Conservation (phyloP, 139 green algal genomes). For the Tetraselmis chui region DNA sequence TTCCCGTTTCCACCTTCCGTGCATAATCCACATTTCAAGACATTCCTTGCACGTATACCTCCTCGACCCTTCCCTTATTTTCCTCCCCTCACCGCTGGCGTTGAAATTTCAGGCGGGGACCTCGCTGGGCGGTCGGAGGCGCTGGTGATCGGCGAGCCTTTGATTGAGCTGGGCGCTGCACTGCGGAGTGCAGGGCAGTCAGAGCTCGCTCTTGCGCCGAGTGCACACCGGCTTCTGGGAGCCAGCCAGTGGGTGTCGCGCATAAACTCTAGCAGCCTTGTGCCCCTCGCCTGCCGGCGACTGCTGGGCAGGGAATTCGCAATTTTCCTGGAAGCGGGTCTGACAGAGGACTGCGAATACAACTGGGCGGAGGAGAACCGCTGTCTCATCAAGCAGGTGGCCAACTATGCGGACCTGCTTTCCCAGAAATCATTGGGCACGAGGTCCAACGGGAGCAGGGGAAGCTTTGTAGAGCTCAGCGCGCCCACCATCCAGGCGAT, state of each 20-base stretch:
- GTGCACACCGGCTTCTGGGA: neutral
- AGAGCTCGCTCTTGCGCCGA: neutral
- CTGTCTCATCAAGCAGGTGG: neutral
- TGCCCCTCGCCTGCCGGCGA: neutral
- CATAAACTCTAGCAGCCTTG: neutral
- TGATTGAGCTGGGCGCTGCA: neutral
- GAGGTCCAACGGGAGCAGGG: neutral
- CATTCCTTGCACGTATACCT: too few relatives aligned
- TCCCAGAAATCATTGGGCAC: neutral
- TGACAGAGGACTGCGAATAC: neutral
- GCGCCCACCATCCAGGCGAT: neutral
- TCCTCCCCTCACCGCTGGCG: too few relatives aligned
- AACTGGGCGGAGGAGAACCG: neutral
- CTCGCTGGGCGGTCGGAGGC: neutral
- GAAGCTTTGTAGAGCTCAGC: neutral
- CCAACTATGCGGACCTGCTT: neutral
- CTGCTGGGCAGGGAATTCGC: neutral
- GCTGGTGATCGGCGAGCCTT: neutral
- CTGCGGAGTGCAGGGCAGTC: neutral
- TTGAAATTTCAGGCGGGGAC: neutral
- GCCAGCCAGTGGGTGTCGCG: neutral
- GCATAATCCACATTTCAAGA: too few relatives aligned
- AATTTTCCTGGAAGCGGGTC: neutral
- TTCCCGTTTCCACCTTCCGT: too few relatives aligned
- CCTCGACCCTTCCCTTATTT: too few relatives aligned